Evolutionary conservation across 805 yeast genomes (phyloP).

Genomic region (Wickerhamomyces strasburgensis): DNA sequence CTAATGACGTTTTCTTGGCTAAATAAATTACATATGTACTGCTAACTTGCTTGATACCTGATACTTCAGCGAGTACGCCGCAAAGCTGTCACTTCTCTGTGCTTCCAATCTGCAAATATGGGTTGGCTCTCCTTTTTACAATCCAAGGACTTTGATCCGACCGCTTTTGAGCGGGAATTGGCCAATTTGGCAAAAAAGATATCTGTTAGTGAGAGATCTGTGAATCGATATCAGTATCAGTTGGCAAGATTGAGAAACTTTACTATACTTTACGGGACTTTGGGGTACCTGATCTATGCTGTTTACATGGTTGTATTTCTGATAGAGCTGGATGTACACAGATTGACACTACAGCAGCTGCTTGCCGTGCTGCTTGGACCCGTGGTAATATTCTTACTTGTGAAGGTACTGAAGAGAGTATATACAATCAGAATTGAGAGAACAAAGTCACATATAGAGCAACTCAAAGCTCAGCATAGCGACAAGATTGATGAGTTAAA

Average conservation of each 20-base stretch:
- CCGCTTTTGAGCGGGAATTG: slow-evolving; percentile 39
- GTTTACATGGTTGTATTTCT: background rate
- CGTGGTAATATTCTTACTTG: background rate
- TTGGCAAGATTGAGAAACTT: slow-evolving; percentile 2
- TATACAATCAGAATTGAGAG: slow-evolving; percentile 9
- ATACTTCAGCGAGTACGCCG: background rate
- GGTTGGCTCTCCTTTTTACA: slow-evolving; percentile 22
- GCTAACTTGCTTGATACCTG: no score
- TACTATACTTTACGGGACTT: slow-evolving; percentile 10
- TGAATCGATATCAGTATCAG: slow-evolving; percentile 15
- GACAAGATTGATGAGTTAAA: slow-evolving; percentile 63
- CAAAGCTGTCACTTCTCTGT: no score
- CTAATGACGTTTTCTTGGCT: slow-evolving; percentile 3
- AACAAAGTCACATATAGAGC: slow-evolving; percentile 20
- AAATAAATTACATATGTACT: background rate
- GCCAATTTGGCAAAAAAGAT: slow-evolving; percentile 34
- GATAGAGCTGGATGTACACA: background rate
- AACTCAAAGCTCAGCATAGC: slow-evolving; percentile 41
- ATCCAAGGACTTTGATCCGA: slow-evolving; percentile 36
- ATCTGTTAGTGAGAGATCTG: slow-evolving; percentile 23
- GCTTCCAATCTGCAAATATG: slow-evolving; percentile 11
- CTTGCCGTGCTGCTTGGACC: slow-evolving; percentile 3
- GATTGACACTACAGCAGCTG: slow-evolving; percentile 1
- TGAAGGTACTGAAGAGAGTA: slow-evolving; percentile 1
- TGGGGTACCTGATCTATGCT: slow-evolving; percentile 8